Evolutionary conservation across 169 alveolate species (phyloP), one percentile per base, ranked within the genome.

Genomic region (Hammondia hammondi): DNA sequence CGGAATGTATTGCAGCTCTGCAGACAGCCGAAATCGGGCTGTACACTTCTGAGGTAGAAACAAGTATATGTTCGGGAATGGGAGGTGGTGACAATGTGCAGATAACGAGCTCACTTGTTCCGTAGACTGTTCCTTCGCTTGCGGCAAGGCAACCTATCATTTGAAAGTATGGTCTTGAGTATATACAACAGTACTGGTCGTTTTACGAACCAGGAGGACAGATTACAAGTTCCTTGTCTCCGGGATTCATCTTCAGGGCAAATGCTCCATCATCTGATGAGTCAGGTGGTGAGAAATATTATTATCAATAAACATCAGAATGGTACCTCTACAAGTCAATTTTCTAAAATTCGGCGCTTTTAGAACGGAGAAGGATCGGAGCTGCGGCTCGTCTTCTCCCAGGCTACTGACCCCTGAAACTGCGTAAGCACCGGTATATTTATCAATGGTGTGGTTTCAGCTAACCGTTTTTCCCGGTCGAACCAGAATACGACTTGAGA

Each of bases 1-100:
- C 82, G 93, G 98, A 94, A 94, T 97, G 98, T 3, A 97, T 96
- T 37, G 98, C 98, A 43, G 98, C 98, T 91, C 97, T 96, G 94
- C 98, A 97, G 48, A 97, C 93, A 39, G 98, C 96, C 43, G 98
- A 97, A 29, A 95, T 93, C 91, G 98, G 98, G 85, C 97, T 97
- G 95, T 97, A 97, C 19, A 71, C 24, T 4, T 39, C 96, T 94
- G 57, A 43, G 81, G 52, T 12, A 91, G 52, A 4, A 24, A 57
- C 19, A n/a, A 56, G 0, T 17, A 6, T 46, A 73, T 14, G 70
- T 21, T 27, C 71, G 27, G 90, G 57, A 39, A 48, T 35, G 70
- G 24, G 70, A 32, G 2, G 14, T 4, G 90, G 9, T 35, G 21
- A 35, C 37, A 21, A 27, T 43, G 0, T 10, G 43, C 45, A 43